phyloP scores from a whole-genome alignment of 169 alveolate genomes.

The Cryptosporidium tyzzeri region DNA sequence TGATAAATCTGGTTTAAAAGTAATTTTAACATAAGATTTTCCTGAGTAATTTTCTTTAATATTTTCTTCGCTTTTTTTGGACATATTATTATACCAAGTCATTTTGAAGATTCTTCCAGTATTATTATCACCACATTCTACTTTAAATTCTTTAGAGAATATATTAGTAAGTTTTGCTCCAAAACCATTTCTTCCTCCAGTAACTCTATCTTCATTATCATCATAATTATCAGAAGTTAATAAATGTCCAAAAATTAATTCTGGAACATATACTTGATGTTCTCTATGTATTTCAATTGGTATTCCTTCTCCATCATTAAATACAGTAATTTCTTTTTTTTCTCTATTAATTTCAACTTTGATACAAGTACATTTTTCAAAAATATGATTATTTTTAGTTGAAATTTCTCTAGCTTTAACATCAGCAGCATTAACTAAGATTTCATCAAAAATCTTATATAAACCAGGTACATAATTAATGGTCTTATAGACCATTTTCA shows the following conservation, averaged over 20 bases:
- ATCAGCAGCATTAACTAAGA: conserved; percentile 99
- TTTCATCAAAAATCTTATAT: conserved; percentile 98
- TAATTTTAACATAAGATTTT: conserved; percentile 91
- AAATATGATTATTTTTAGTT: conserved; percentile 2
- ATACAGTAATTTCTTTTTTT: conserved; percentile 82
- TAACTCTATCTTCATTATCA: conserved; percentile 96
- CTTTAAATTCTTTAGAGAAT: conserved; percentile 94
- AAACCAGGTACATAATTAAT: conserved; percentile 96
- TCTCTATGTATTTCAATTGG: conserved; percentile 96
- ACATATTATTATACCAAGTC: conserved; percentile 93
- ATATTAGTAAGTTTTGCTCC: conserved; percentile 99
- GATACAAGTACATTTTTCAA: conserved; percentile 78
- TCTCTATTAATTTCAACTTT: conserved; percentile 85
- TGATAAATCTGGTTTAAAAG: conserved; percentile 97
- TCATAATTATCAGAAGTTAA: conserved; percentile 98
- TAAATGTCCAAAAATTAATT: conserved; percentile 97
- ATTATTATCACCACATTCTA: conserved; percentile 94
- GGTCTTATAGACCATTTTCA: conserved; percentile 88
- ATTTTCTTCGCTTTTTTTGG: conserved; percentile 87
- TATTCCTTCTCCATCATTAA: conserved; percentile 93
- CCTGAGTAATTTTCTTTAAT: conserved; percentile 84
- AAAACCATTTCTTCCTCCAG: conserved; percentile 99
- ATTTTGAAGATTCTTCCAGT: conserved; percentile 88
- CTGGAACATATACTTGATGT: conserved; percentile 97
- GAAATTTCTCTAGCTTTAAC: conserved; percentile 90